These are phyloP conservation scores for Pseudohalonectria lignicola DNA, from an alignment of 2,329 filamentous ascomycete species.

Conservation along the genomic window DNA sequence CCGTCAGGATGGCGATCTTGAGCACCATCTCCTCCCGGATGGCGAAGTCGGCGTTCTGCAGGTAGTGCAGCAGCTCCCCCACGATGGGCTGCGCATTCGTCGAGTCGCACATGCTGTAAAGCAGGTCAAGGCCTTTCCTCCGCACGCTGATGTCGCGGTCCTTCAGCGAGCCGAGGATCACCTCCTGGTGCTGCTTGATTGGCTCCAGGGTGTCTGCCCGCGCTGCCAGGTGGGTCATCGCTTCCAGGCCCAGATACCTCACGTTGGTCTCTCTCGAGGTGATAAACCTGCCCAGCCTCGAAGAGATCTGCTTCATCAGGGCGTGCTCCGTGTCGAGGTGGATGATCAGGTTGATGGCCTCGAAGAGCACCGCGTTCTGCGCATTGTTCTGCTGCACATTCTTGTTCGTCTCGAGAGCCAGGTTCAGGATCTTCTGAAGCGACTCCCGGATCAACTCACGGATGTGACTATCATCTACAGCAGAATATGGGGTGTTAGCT, in stretches of 20 bases:
- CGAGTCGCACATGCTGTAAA: constrained; percentile 99
- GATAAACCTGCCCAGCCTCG: constrained; percentile 86
- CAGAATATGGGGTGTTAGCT: constrained; percentile 3
- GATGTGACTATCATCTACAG: constrained; percentile 76
- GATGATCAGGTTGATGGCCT: constrained; percentile 97
- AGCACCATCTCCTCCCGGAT: constrained; percentile 99
- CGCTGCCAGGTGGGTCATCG: constrained; percentile 95
- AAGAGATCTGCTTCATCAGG: constrained; percentile 92
- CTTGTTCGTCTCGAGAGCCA: constrained; percentile 87
- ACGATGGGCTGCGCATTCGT: constrained; percentile 93
- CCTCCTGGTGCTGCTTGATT: constrained; percentile 95
- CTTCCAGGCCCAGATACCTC: constrained; percentile 87
- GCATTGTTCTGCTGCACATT: constrained; percentile 99
- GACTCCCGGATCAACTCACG: constrained; percentile 87
- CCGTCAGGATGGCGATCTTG: constrained; percentile 95
- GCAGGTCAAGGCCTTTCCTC: constrained; percentile 84
- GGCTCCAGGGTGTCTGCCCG: constrained; percentile 89
- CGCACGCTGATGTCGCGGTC: constrained; percentile 96
- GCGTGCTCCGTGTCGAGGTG: constrained; percentile 91
- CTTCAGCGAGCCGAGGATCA: constrained; percentile 87
- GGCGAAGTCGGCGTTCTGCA: constrained; percentile 94
- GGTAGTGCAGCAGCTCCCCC: constrained; percentile 82
- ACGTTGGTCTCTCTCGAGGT: constrained; percentile 96
- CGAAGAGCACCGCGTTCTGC: constrained; percentile 94
- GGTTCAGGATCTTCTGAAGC: constrained; percentile 79